These are phyloP conservation scores for Sequoiadendron giganteum DNA, from an alignment of 75 land plant genomes.

Conservation along the genomic window DNA sequence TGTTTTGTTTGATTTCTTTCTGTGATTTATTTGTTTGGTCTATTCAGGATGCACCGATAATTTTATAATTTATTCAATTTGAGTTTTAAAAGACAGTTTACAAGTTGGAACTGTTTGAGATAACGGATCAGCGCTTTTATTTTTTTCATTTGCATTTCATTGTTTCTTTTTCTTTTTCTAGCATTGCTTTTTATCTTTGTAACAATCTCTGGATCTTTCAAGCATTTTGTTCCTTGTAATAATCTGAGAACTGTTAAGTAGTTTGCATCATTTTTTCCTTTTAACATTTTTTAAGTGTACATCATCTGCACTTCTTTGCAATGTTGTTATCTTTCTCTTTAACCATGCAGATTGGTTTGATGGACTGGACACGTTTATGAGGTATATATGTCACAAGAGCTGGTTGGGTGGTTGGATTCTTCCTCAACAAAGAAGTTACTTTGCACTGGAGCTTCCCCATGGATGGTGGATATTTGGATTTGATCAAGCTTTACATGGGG, in stretches of 20 bases:
- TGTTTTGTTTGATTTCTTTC: background rate
- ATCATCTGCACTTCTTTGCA: background rate
- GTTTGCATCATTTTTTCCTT: background rate
- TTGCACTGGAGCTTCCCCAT: slow-evolving; percentile 89
- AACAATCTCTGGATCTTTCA: background rate
- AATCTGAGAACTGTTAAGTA: background rate
- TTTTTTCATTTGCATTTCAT: too few species aligned
- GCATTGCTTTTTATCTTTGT: background rate
- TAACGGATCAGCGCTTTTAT: background rate
- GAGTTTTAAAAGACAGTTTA: background rate
- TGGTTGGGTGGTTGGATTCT: slow-evolving; percentile 99
- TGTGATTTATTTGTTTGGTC: background rate
- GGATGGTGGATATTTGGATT: slow-evolving; percentile 99
- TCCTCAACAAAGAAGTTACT: slow-evolving; percentile 98
- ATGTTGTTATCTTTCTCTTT: background rate
- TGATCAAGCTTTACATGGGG: slow-evolving; percentile 92
- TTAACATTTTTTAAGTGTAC: background rate
- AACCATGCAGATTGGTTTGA: slow-evolving; percentile 95
- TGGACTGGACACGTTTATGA: slow-evolving; percentile 94
- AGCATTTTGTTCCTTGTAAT: background rate
- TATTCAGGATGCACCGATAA: background rate
- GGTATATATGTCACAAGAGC: slow-evolving; percentile 96
- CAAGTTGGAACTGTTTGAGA: background rate
- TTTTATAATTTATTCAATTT: background rate
- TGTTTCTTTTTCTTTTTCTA: background rate